phyloP scores from a whole-genome alignment of 2,329 filamentous ascomycete species.

The Gaeumannomyces tritici region DNA sequence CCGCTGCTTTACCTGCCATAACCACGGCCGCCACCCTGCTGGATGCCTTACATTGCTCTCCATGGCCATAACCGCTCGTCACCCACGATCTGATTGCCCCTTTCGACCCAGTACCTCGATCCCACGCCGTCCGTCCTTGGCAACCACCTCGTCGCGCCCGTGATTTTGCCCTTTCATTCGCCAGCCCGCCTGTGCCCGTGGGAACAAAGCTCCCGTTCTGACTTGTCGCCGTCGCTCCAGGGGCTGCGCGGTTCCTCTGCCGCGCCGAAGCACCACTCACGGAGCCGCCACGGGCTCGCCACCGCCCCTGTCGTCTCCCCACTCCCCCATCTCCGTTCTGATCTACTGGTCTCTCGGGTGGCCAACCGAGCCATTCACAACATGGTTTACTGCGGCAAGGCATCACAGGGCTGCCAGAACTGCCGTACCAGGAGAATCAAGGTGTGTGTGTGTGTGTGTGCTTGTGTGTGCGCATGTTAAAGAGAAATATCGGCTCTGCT shows the following conservation, averaged over 20 bases:
- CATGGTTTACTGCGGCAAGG: slow-evolving; percentile 48
- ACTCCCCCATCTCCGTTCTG: not conserved
- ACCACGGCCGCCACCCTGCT: not conserved
- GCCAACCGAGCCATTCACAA: slow-evolving; percentile 13
- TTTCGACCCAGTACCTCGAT: slow-evolving; percentile 10
- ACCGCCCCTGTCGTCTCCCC: too few relatives aligned
- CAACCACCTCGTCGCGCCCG: slow-evolving; percentile 6
- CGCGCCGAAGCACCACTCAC: not conserved
- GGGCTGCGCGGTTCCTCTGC: too few relatives aligned
- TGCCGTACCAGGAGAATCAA: slow-evolving; percentile 46
- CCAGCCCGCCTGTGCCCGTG: not conserved
- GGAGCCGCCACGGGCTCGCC: too few relatives aligned
- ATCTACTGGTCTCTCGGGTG: not conserved
- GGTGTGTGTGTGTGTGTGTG: too few relatives aligned
- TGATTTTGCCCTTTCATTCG: not conserved
- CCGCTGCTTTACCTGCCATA: not conserved
- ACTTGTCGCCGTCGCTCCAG: not conserved
- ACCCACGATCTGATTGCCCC: slow-evolving; percentile 16
- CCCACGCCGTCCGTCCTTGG: not conserved
- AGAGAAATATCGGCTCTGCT: too few relatives aligned
- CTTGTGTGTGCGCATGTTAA: too few relatives aligned
- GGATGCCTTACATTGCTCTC: not conserved
- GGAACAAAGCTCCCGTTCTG: not conserved
- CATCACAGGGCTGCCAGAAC: slow-evolving; percentile 43
- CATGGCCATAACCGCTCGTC: not conserved